Evolutionary conservation across 2,329 filamentous ascomycete species (phyloP), one percentile per base, ranked within the genome.

Genomic region (Ophiocordyceps camponoti-floridani): DNA sequence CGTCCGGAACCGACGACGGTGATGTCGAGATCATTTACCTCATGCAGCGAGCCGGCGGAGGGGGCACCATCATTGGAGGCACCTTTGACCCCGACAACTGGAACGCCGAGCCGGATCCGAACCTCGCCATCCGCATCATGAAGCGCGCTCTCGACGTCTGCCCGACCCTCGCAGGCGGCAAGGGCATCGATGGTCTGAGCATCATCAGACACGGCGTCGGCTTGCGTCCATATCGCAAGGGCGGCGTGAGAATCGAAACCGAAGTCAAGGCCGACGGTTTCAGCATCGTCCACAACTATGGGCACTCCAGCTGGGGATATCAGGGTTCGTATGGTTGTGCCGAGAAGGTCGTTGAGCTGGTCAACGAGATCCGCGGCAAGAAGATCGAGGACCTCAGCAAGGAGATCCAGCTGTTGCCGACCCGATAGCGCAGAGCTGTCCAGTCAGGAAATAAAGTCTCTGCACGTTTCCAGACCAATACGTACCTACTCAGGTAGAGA

Each of bases 1-100:
- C 73, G 13, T 86, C 81, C 11, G 82, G 84, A 40, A 82, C 77
- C 0, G 81, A 86, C 43, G 83, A 91, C 53, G 79, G 75, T 2
- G 65, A 69, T 0, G 78, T 81, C 31, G 87, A 94, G 60, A 66
- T 79, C 4, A 66, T 75, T 47, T 95, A 95, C 58, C 70, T 83
- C 42, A 94, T 95, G 87, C 78, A 77, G 54, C 73, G 88, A 27
- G 84, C 87, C 1, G 72, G 70, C 0, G 74, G 74, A n/a, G 88
- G 87, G 18, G 88, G 88, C 11, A 91, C 84, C 0, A 71, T 94
- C 40, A 66, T 94, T 2, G 88, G 87, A n/a, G 88, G 88, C 2
- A 89, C 80, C 42, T 84, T 93, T 54, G 79, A 87, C 58, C 75
- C 81, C 53, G 72, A 78, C 27, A 82, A 79, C 54, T 94, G 85